phyloP scores from a whole-genome alignment of 2,329 filamentous ascomycete genomes.

The Epichloe aotearoae region DNA sequence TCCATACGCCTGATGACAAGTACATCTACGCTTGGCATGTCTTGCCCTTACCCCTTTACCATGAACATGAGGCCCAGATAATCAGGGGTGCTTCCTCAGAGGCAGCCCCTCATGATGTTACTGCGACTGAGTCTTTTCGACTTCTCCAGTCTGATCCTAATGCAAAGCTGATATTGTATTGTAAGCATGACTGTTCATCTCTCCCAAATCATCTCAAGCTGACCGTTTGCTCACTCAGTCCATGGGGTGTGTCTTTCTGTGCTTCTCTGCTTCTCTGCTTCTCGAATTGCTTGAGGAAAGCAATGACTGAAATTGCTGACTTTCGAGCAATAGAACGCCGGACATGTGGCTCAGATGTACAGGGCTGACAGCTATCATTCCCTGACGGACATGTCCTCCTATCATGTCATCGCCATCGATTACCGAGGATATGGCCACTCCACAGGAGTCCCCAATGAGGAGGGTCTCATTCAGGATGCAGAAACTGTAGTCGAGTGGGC shows the following conservation, averaged over 20 bases:
- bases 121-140: slow-evolving; percentile 42
- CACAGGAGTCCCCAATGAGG: slow-evolving; percentile 66
- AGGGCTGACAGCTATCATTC: slow-evolving; percentile 67
- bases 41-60: slow-evolving; percentile 64
- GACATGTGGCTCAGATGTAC: slow-evolving; percentile 66
- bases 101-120: slow-evolving; percentile 33
- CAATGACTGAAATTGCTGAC: slow-evolving; percentile 18
- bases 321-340: slow-evolving; percentile 52
- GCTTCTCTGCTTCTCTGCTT: too few relatives aligned
- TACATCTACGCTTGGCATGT: slow-evolving; percentile 84
- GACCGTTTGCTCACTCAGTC: slow-evolving; percentile 25
- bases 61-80: slow-evolving; percentile 53
- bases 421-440: slow-evolving; percentile 82
- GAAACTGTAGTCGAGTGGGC: slow-evolving; percentile 61
- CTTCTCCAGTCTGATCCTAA: slow-evolving; percentile 50
- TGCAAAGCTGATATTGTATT: slow-evolving; percentile 50
- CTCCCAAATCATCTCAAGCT: not conserved
- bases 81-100: slow-evolving; percentile 36
- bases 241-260: slow-evolving; percentile 40
- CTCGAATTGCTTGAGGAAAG: not conserved
- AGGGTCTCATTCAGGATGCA: slow-evolving; percentile 69
- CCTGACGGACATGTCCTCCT: slow-evolving; percentile 56
- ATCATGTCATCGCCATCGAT: slow-evolving; percentile 79
- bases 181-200: slow-evolving; percentile 26
- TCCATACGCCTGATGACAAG: slow-evolving; percentile 63